A percentile compares a stretch with the other conserved stretches of the same genome.
Evolutionary conservation across 495 filamentous ascomycete species (phyloP).

Genomic region (Penicillium crystallinum): DNA sequence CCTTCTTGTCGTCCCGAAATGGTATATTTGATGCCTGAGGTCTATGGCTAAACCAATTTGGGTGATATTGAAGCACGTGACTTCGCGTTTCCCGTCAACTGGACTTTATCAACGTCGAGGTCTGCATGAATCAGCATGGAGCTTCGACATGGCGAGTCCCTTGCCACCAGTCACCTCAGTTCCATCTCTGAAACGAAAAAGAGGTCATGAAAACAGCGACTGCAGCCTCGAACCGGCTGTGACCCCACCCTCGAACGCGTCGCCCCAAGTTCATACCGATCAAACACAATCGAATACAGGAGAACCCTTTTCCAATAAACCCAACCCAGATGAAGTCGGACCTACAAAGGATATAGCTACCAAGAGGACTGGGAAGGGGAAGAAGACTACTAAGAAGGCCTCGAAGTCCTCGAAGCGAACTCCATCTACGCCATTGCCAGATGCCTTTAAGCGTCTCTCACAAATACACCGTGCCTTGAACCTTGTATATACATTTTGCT

Average conservation of each 20-base stretch:
- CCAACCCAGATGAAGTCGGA: not conserved
- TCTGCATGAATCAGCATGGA: slow-evolving; percentile 21
- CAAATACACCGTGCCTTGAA: slow-evolving; percentile 82
- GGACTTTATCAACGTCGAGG: not conserved
- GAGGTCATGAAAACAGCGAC: slow-evolving; percentile 6
- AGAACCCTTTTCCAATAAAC: not conserved
- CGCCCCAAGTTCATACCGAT: not conserved
- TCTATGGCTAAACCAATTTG: not conserved
- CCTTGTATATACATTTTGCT: slow-evolving; percentile 90
- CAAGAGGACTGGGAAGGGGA: slow-evolving; percentile 1
- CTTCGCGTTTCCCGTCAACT: slow-evolving; percentile 15
- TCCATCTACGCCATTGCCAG: slow-evolving; percentile 62
- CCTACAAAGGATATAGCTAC: slow-evolving; percentile 1
- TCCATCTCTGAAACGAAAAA: slow-evolving; percentile 18
- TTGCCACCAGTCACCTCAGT: not conserved
- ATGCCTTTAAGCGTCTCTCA: slow-evolving; percentile 63
- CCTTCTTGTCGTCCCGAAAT: not conserved
- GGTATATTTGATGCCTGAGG: not conserved
- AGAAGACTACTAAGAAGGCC: slow-evolving; percentile 4
- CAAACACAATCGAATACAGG: not conserved
- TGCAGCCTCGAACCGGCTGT: not conserved
- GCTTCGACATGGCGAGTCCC: slow-evolving; percentile 23
- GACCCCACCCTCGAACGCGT: slow-evolving; percentile 16
- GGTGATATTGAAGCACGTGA: slow-evolving; percentile 24
- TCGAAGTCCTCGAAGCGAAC: slow-evolving; percentile 20